Evolutionary conservation across 2,329 filamentous ascomycete species (phyloP).

Genomic region (Cadophora luteo-olivacea): DNA sequence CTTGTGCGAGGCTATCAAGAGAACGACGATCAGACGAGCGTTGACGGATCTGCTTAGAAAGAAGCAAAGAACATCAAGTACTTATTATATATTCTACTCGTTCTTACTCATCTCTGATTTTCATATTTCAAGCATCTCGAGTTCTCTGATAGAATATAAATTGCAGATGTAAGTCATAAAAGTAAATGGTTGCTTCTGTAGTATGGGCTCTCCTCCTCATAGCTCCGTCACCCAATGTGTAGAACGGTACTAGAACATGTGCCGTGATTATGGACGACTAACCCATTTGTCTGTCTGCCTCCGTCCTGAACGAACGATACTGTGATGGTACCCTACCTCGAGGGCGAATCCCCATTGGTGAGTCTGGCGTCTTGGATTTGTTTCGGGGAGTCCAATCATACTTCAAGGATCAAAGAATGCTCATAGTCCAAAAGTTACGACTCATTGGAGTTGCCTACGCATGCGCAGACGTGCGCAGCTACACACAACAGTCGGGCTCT

Average conservation of each 20-base stretch:
- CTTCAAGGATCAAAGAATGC: not conserved
- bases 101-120: slow-evolving; percentile 2
- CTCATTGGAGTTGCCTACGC: not conserved
- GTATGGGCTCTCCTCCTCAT: not conserved
- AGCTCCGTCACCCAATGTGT: not conserved
- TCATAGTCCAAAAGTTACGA: not conserved
- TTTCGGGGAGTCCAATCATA: not conserved
- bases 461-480: not conserved
- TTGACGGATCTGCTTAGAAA: not conserved
- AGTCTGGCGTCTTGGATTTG: slow-evolving; percentile 3
- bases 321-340: not conserved
- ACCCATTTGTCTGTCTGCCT: not conserved
- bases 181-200: not conserved
- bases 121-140: not conserved
- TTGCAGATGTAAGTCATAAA: slow-evolving; percentile 5
- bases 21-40: not conserved
- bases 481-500: not conserved
- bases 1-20: slow-evolving; percentile 9
- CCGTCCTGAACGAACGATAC: not conserved
- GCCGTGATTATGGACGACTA: not conserved
- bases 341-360: not conserved
- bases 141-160: not conserved
- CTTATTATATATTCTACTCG: not conserved
- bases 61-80: not conserved
- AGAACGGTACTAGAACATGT: not conserved